phyloP scores from a whole-genome alignment of 495 filamentous ascomycete genomes.

The Cenococcum geophilum region DNA sequence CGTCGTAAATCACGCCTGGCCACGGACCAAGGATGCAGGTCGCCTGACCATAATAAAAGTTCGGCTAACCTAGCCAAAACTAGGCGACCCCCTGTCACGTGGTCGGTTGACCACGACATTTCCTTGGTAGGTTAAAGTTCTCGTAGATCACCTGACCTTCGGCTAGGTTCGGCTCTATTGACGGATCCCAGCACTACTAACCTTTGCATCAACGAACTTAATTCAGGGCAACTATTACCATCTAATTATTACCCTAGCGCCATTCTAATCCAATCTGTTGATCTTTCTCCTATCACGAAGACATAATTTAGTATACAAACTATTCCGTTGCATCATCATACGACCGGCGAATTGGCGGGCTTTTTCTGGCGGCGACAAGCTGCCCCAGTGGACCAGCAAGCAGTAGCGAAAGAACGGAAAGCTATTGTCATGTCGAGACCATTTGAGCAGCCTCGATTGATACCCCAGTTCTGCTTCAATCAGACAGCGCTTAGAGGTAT shows the following conservation, averaged over 20 bases:
- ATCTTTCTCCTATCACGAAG: neutral
- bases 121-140: no score
- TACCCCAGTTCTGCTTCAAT: conserved; percentile 90
- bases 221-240: neutral
- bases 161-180: no score
- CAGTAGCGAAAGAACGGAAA: neutral
- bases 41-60: no score
- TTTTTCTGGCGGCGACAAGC: conserved; percentile 31
- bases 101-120: no score
- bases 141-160: no score
- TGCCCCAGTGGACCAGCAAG: neutral
- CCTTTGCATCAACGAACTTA: no score
- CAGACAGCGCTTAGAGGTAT: conserved; percentile 76
- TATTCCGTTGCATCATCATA: neutral
- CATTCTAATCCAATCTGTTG: neutral
- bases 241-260: neutral
- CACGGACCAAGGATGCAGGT: no score
- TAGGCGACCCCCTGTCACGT: no score
- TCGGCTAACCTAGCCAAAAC: no score
- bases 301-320: no score
- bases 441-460: conserved; percentile 57
- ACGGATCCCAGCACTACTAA: no score
- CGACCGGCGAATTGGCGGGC: conserved; percentile 24
- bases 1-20: no score
- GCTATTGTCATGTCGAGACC: conserved; percentile 53